Evolutionary conservation across 768 basidiomycete species (phyloP).

Genomic region (Boletus patriciae): DNA sequence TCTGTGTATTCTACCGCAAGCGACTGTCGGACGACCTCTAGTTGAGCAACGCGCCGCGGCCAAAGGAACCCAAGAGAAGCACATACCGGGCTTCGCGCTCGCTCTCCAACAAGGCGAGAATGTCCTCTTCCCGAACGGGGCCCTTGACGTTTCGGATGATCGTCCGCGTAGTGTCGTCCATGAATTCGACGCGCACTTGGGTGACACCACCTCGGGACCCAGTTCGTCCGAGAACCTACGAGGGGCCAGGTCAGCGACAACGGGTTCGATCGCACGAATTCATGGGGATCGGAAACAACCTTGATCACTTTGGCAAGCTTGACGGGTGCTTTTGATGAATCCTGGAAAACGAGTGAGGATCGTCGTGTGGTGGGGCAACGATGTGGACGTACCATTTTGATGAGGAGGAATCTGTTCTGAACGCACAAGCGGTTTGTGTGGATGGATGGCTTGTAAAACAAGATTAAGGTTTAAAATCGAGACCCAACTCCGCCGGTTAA

Average conservation of each 20-base stretch:
- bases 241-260: neutral
- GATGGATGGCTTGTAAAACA: conserved; percentile 11
- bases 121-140: conserved; percentile 93
- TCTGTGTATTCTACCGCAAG: conserved; percentile 17
- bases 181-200: conserved; percentile 98
- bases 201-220: conserved; percentile 99
- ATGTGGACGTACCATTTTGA: conserved; percentile 25
- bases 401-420: conserved; percentile 1
- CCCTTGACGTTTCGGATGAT: conserved; percentile 99
- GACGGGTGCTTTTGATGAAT: conserved; percentile 87
- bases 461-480: conserved; percentile 24
- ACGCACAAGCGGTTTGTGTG: conserved; percentile 6
- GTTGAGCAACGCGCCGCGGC: neutral
- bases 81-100: conserved; percentile 98
- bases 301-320: conserved; percentile 98
- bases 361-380: neutral
- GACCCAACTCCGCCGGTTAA: conserved; percentile 20
- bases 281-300: conserved; percentile 45
- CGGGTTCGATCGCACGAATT: neutral
- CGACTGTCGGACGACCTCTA: conserved; percentile 12
- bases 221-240: conserved; percentile 94
- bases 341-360: conserved; percentile 40
- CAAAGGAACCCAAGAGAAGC: neutral
- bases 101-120: conserved; percentile 93
- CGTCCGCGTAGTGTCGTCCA: conserved; percentile 93